Conservation (phyloP, 192 early-diverging fungal genomes). For the Linnemannia exigua region DNA sequence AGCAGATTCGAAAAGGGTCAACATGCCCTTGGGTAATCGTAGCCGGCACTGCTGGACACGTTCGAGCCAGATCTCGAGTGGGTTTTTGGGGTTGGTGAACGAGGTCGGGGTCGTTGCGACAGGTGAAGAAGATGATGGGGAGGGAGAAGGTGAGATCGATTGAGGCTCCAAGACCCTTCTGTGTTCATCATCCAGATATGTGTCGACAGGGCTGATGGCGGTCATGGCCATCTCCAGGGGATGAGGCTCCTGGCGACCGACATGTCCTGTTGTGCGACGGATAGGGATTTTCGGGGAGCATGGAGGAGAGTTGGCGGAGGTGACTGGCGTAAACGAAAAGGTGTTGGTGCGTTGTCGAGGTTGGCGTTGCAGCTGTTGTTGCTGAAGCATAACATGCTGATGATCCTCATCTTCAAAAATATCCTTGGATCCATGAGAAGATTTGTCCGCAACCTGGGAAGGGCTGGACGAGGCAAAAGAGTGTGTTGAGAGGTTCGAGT, state of each 20-base stretch:
- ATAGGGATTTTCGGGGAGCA: neutral
- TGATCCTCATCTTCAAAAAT: conserved; percentile 14
- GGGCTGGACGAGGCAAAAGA: neutral
- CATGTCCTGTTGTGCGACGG: neutral
- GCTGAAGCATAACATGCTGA: neutral
- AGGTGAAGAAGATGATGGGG: neutral
- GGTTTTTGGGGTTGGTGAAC: neutral
- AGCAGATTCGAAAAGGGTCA: conserved; percentile 39
- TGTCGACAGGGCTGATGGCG: neutral
- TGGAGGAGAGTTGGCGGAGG: neutral
- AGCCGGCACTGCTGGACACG: conserved; percentile 21
- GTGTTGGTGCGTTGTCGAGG: conserved; percentile 3
- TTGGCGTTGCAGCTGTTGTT: conserved; percentile 2
- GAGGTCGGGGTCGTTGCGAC: neutral
- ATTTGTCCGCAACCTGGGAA: neutral
- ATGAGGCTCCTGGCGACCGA: neutral
- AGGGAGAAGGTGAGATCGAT: neutral
- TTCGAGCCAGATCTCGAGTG: conserved; percentile 28
- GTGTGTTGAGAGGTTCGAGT: no score
- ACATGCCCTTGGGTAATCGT: conserved; percentile 18
- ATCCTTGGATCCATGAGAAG: neutral
- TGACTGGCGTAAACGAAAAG: neutral
- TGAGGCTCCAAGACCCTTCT: neutral
- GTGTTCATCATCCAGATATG: neutral
- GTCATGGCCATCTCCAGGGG: neutral